Conservation (phyloP, 331 rosid genomes). For the Acacia concinna region DNA sequence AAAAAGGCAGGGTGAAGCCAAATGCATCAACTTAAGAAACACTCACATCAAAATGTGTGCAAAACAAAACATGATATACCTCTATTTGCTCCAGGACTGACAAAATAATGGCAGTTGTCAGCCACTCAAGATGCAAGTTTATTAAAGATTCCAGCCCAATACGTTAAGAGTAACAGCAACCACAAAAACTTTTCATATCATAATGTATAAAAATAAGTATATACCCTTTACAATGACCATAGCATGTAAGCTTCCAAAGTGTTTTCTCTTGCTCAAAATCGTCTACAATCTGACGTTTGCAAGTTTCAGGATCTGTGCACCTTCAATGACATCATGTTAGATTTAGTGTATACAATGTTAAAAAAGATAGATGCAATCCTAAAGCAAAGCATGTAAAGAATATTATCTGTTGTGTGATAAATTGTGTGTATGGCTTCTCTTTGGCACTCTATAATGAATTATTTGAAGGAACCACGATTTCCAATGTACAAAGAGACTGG, state of each 20-base stretch:
- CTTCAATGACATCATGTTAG: slow-evolving; percentile 48
- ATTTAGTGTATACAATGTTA: slow-evolving; percentile 9
- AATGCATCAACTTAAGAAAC: neutral
- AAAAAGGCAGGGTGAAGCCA: neutral
- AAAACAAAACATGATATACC: slow-evolving; percentile 1
- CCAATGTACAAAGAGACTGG: neutral
- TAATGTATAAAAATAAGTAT: neutral
- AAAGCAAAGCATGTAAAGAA: slow-evolving; percentile 10
- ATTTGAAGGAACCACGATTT: neutral
- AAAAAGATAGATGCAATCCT: slow-evolving; percentile 16
- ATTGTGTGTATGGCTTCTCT: neutral
- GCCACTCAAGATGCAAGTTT: neutral
- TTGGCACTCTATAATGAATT: neutral
- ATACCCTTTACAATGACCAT: slow-evolving; percentile 74
- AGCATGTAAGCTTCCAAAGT: slow-evolving; percentile 89
- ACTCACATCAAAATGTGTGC: neutral
- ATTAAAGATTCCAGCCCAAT: neutral
- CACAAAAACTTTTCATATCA: slow-evolving; percentile 16
- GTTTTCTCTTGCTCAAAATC: slow-evolving; percentile 83
- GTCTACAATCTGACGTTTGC: slow-evolving; percentile 69
- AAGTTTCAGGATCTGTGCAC: slow-evolving; percentile 80
- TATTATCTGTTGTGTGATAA: neutral
- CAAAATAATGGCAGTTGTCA: neutral
- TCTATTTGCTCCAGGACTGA: neutral
- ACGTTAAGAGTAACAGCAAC: neutral